These are phyloP conservation scores for Cytospora piceae DNA, from an alignment of 2,329 filamentous ascomycete species.

Conservation along the genomic window DNA sequence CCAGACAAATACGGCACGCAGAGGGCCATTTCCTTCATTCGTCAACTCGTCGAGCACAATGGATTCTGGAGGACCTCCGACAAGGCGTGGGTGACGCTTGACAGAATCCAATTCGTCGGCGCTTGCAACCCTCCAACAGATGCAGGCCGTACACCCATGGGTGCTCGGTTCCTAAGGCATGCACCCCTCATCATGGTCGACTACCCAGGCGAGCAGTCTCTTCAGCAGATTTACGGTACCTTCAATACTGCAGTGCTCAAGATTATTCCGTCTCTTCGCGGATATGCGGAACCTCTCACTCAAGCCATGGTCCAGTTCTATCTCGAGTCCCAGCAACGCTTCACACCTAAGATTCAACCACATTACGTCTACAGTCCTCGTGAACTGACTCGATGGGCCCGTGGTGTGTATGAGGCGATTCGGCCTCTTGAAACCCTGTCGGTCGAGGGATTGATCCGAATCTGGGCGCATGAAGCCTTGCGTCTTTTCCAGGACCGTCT, in stretches of 20 bases:
- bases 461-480: conserved; percentile 97
- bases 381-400: conserved; percentile 97
- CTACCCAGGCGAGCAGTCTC: conserved; percentile 92
- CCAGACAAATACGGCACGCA: conserved; percentile 98
- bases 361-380: conserved; percentile 99
- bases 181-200: conserved; percentile 99
- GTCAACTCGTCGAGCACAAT: conserved; percentile 97
- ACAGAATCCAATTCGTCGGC: conserved; percentile 98
- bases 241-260: conserved; percentile 97
- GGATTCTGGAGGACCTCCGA: conserved; percentile 98
- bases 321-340: conserved; percentile 88
- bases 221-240: conserved; percentile 97
- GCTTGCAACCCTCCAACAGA: conserved; percentile 98
- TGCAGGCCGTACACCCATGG: conserved; percentile 92
- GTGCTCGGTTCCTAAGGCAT: conserved; percentile 90
- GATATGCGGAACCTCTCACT: conserved; percentile 91
- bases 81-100: conserved; percentile 96
- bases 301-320: conserved; percentile 98
- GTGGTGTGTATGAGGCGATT: conserved; percentile 96
- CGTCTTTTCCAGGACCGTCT: conserved; percentile 97
- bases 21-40: conserved; percentile 93
- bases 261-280: conserved; percentile 91
- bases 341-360: conserved; percentile 95
- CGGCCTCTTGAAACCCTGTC: conserved; percentile 85
- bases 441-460: conserved; percentile 88